Conservation (phyloP, 495 filamentous ascomycete species). For the Annulohypoxylon maeteangense region DNA sequence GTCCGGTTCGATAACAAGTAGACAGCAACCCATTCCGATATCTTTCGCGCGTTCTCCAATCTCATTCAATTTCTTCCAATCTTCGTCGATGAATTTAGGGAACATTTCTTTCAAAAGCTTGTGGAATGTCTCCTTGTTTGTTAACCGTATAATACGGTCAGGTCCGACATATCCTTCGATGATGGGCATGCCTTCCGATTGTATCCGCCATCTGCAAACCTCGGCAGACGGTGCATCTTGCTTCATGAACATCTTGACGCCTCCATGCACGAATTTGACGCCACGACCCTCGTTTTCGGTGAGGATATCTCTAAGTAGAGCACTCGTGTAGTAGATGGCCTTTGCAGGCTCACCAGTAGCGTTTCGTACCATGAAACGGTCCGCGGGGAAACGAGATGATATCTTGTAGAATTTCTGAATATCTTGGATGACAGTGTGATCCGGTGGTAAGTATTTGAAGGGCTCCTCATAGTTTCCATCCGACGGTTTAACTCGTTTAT, state of each 20-base stretch:
- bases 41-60: conserved; percentile 85
- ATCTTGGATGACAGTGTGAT: conserved; percentile 76
- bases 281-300: conserved; percentile 83
- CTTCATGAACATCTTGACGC: conserved; percentile 98
- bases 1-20: conserved; percentile 81
- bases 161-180: conserved; percentile 88
- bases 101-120: conserved; percentile 94
- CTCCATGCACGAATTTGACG: conserved; percentile 95
- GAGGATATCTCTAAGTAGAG: conserved; percentile 85
- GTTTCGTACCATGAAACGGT: conserved; percentile 96
- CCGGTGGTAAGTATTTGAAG: conserved; percentile 83
- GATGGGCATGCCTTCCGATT: conserved; percentile 90
- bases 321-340: conserved; percentile 93
- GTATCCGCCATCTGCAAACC: conserved; percentile 92
- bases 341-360: conserved; percentile 81
- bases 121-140: conserved; percentile 77
- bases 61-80: conserved; percentile 81
- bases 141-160: conserved; percentile 76
- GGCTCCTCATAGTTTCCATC: conserved; percentile 74
- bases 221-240: conserved; percentile 88
- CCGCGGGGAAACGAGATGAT: conserved; percentile 81
- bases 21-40: conserved; percentile 90
- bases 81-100: conserved; percentile 75
- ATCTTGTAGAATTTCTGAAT: conserved; percentile 87
- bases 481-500: conserved; percentile 40